Evolutionary conservation across 2,329 filamentous ascomycete species (phyloP), one percentile per base, ranked within the genome.

Genomic region (Exserohilum rostratum): DNA sequence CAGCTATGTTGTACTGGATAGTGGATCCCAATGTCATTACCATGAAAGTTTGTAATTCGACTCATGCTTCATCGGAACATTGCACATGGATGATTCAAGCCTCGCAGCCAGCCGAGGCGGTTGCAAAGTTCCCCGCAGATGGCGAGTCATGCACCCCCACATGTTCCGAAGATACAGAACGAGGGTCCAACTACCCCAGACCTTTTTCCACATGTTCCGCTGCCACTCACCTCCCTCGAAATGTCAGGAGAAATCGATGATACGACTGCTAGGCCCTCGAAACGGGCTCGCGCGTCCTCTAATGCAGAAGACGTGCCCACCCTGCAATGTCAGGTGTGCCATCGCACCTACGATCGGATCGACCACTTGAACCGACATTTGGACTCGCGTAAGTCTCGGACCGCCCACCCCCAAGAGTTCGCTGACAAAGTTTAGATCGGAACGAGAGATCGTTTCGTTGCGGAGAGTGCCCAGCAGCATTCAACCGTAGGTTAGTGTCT

Each of bases 331-430:
- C 67, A 70, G 38, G 57, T 71, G 6, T 72, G 68, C 40, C 46
- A 60, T 31, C 62, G 64, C 18, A 54, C 63, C 7, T 72, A 72
- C 43, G 66, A 72, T 18, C 62, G 70, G 18, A 45, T 57, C 37
- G 67, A 71, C 57, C 68, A 72, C 53, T 44, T 71, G 46, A 65
- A 67, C 55, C 61, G 69, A 46, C 70, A 72, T 51, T 49, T 72
- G 7, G 67, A 71, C 35, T 70, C 69, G 31, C 70, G 61, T 64
- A 25, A 54, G 47, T 35, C 50, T 39, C 12, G 13, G 12, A 18
- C 13, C 35, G 22, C 34, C 25, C 35, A 46, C 40, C 13, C n/a
- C 7, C 22, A 22, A 15, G 25, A 12, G 6, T 25, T 25, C 7
- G 22, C 34, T 45, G 39, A 45, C 12, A 11, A 11, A n/a, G 10